Base-by-base conservation (phyloP, 768 basidiomycete species). In the Rhizopogon vulgaris region DNA sequence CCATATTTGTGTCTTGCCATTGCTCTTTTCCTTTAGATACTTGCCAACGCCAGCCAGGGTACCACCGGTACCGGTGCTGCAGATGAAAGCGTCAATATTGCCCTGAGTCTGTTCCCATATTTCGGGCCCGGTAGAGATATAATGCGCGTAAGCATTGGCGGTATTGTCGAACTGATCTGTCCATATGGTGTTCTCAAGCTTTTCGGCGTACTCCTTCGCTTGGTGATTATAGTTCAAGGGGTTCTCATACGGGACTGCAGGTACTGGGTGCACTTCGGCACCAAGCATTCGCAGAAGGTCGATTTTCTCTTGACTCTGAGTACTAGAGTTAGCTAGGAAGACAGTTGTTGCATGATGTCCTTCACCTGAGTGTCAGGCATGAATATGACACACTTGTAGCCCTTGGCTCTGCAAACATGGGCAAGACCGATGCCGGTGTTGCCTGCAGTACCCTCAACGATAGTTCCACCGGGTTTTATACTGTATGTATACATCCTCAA, bases 371-470 rank as follows among this genome's bases (percentile, higher is more conserved):
- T 92, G 67, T 96, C 76, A 28, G 95, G 95, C 95, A 99, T 98
- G 79, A 90, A 99, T 63, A 99, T 99, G 9, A 99, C 95, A 68
- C 96, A 98, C 66, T 85, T 90, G 76, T 99, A 98, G 3, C 96
- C 94, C 60, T 76, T 82, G 6, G 91, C 81, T 57, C 96, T 75
- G 70, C 96, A 97, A 49, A 98, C 94, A 63, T 94, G 93, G 6
- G 92, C 94, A 30, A 97, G 78, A 34, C 94, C 94, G 52, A 96
- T 96, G 38, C 94, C 95, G 7, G 95, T 99, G 73, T 99, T 99
- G 14, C 95, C 95, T 37, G 95, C 95, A 3, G 95, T 99, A 3
- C 95, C 95, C 69, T 99, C 95, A 4, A 99, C 93, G 52, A 99
- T 85, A 2, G 94, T 97, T 1, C 95, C 95, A n/a, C 94, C 95